Percentiles rank a stretch among this genome's conserved stretches.
Evolutionary conservation across 768 basidiomycete genomes (phyloP).

Genomic region (Serendipita vermifera): DNA sequence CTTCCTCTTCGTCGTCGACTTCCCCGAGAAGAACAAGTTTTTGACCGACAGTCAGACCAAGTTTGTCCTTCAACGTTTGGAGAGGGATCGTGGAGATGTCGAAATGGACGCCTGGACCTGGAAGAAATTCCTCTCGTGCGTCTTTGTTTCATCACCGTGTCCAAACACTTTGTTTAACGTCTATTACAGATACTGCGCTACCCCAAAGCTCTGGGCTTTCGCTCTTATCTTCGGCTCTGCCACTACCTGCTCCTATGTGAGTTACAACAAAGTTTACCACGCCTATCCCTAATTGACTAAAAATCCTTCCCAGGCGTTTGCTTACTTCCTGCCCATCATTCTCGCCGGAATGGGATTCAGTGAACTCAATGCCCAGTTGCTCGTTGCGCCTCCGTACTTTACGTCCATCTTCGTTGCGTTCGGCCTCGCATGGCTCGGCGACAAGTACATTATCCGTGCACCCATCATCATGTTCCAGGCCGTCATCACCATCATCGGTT

Average conservation of each 20-base stretch:
- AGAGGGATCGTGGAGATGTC: conserved; percentile 21
- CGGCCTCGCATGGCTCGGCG: conserved; percentile 15
- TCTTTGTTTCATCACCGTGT: conserved; percentile 13
- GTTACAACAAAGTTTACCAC: background rate
- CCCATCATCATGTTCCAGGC: conserved; percentile 18
- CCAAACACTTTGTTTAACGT: background rate
- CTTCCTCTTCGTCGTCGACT: conserved; percentile 20
- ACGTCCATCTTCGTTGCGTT: conserved; percentile 18
- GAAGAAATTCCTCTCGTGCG: conserved; percentile 15
- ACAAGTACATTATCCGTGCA: conserved; percentile 18
- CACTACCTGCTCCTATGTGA: conserved; percentile 13
- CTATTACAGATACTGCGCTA: background rate
- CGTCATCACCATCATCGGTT: conserved; percentile 17
- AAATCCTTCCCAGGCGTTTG: conserved; percentile 10
- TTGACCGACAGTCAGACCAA: conserved; percentile 18
- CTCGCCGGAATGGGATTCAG: conserved; percentile 14
- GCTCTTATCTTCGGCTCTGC: conserved; percentile 18
- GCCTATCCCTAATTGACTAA: background rate
- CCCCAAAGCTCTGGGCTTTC: conserved; percentile 21
- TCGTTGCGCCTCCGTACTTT: conserved; percentile 19
- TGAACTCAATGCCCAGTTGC: conserved; percentile 16
- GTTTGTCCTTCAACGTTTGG: conserved; percentile 18
- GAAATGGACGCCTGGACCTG: conserved; percentile 18
- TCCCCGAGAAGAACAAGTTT: conserved; percentile 23
- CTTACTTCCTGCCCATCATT: conserved; percentile 21